phyloP scores from a whole-genome alignment of 768 basidiomycete species.

The Tulasnella sp. region DNA sequence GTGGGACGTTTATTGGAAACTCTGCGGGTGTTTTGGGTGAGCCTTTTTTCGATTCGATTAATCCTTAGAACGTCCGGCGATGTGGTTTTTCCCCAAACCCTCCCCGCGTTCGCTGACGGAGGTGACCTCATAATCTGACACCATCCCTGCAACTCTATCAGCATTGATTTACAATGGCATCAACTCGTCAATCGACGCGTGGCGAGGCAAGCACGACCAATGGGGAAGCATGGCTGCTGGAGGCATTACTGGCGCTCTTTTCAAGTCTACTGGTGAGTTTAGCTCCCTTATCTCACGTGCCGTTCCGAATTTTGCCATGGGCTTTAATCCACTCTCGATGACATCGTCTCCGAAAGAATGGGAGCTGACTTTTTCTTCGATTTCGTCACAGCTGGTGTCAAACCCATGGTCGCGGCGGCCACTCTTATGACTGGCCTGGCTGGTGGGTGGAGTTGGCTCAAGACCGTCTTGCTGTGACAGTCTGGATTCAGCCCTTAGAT shows the following conservation, averaged over 20 bases:
- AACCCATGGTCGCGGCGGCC: conserved; percentile 83
- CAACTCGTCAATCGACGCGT: conserved; percentile 87
- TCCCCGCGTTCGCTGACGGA: not conserved
- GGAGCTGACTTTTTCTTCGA: conserved; percentile 28
- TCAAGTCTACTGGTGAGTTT: conserved; percentile 84
- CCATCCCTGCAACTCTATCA: conserved; percentile 39
- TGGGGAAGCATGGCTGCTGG: conserved; percentile 91
- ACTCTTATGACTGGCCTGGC: conserved; percentile 85
- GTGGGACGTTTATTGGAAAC: conserved; percentile 97
- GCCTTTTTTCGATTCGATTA: conserved; percentile 38
- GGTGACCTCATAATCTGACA: not conserved
- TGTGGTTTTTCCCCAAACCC: not conserved
- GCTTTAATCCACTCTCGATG: conserved; percentile 38
- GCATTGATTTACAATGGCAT: conserved; percentile 94
- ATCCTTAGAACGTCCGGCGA: not conserved
- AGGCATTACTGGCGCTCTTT: conserved; percentile 82
- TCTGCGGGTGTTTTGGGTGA: conserved; percentile 95
- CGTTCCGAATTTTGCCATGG: conserved; percentile 28
- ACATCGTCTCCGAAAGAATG: conserved; percentile 33
- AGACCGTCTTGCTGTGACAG: conserved; percentile 62
- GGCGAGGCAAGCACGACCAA: conserved; percentile 88
- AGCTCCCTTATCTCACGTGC: conserved; percentile 36
- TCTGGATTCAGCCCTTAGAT: conserved; percentile 18
- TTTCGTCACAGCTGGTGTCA: conserved; percentile 69
- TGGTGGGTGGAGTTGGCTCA: conserved; percentile 92